phyloP scores from a whole-genome alignment of 352 stramenopile genomes.

The Globisporangium lucens region DNA sequence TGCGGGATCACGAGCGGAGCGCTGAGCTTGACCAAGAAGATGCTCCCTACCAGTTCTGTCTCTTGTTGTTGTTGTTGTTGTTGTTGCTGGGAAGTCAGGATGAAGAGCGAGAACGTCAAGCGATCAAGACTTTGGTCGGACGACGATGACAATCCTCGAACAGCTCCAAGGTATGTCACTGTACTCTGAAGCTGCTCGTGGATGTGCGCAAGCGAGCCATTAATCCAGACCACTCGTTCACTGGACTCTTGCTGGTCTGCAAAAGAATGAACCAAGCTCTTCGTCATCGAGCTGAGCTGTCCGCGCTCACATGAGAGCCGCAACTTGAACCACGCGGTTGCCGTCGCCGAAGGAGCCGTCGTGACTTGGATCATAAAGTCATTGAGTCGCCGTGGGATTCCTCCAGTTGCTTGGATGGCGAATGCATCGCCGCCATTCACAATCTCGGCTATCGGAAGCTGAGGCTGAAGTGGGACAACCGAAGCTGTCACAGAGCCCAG shows the following conservation, averaged over 20 bases:
- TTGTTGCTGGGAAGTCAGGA: neutral
- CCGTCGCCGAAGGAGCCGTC: neutral
- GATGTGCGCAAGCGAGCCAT: slow-evolving; percentile 22
- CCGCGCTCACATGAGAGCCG: slow-evolving; percentile 8
- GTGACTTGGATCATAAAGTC: slow-evolving; percentile 9
- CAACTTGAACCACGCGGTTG: slow-evolving; percentile 12
- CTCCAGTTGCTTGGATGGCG: slow-evolving; percentile 3
- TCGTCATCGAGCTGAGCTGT: neutral
- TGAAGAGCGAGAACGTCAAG: slow-evolving; percentile 13
- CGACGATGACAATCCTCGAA: neutral
- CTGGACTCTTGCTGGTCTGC: neutral
- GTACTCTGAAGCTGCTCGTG: slow-evolving; percentile 13
- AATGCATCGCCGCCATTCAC: neutral
- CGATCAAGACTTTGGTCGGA: slow-evolving; percentile 6
- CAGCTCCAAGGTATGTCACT: neutral
- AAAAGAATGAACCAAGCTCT: neutral
- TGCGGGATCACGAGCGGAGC: slow-evolving; percentile 10
- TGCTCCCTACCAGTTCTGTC: neutral
- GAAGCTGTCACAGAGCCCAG: neutral
- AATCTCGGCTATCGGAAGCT: neutral
- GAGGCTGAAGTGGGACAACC: neutral
- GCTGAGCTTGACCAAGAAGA: slow-evolving; percentile 7
- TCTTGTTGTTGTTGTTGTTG: neutral
- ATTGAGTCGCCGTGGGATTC: neutral
- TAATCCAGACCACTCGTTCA: slow-evolving; percentile 19